These are phyloP conservation scores for Scolecobasidium constrictum DNA, from an alignment of 2,329 filamentous ascomycete genomes.

Conservation along the genomic window DNA sequence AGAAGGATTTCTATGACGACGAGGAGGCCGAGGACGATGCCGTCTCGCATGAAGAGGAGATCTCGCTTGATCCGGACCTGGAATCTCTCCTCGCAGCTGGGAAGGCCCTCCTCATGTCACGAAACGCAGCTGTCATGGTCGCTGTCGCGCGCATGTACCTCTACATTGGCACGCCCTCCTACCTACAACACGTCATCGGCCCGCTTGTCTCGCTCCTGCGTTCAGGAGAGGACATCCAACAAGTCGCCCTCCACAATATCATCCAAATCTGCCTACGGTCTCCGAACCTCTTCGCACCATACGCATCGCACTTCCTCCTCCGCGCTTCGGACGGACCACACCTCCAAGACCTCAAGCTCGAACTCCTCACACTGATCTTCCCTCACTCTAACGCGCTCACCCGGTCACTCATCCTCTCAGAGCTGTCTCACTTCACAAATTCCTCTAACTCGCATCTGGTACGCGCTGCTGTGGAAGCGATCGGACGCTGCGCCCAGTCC, in stretches of 20 bases:
- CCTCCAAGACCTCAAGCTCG: conserved; percentile 86
- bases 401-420: conserved; percentile 80
- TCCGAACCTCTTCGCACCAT: conserved; percentile 74
- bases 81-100: conserved; percentile 70
- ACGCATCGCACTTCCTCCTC: conserved; percentile 82
- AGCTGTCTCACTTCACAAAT: conserved; percentile 86
- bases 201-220: conserved; percentile 79
- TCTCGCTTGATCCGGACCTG: conserved; percentile 68
- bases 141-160: conserved; percentile 78
- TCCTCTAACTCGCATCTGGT: conserved; percentile 66
- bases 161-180: conserved; percentile 64
- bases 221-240: conserved; percentile 75
- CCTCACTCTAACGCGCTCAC: conserved; percentile 58
- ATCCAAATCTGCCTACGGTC: conserved; percentile 76
- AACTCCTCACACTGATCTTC: conserved; percentile 83
- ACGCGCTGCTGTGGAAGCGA: conserved; percentile 80
- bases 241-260: conserved; percentile 86
- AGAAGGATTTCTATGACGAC: conserved; percentile 74
- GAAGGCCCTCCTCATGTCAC: conserved; percentile 76
- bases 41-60: conserved; percentile 41
- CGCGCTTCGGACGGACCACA: conserved; percentile 66
- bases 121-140: conserved; percentile 86
- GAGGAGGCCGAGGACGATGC: conserved; percentile 34
- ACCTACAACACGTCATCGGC: conserved; percentile 65
- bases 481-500: conserved; percentile 81